phyloP scores from a whole-genome alignment of 1,284 basidiomycete species.

The Neolentinus lepideus region DNA sequence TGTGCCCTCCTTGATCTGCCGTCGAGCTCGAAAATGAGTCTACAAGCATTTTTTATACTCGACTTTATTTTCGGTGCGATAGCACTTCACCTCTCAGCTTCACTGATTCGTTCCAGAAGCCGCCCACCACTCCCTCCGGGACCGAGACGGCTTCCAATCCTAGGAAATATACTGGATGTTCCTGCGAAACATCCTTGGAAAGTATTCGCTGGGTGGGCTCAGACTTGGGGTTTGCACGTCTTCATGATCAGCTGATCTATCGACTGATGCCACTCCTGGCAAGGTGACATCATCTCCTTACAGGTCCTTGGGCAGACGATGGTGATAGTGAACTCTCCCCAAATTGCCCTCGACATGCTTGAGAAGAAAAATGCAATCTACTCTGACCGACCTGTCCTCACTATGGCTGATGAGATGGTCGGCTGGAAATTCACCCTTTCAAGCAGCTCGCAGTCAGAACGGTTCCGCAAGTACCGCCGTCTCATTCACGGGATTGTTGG shows the following conservation, averaged over 20 bases:
- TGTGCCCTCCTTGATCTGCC: no score
- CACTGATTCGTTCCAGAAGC: background rate
- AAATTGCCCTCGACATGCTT: conserved; percentile 6
- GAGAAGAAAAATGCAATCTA: conserved; percentile 3
- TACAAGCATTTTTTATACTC: background rate
- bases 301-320: background rate
- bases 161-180: background rate
- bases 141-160: background rate
- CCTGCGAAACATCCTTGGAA: background rate
- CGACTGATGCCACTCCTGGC: no score
- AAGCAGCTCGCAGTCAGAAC: background rate
- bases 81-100: background rate
- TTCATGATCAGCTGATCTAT: no score
- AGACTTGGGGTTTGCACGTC: background rate
- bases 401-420: conserved; percentile 2
- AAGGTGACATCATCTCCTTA: conserved; percentile 2
- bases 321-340: conserved; percentile 4
- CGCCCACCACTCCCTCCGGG: background rate
- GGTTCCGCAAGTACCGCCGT: background rate
- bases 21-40: background rate
- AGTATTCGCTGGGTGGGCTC: background rate
- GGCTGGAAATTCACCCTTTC: background rate
- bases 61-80: background rate
- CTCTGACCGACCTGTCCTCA: conserved; percentile 2
- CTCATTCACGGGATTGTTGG: background rate